Base-by-base conservation (phyloP, 306 rosid genomes). In the Sphenostylis stenocarpa region DNA sequence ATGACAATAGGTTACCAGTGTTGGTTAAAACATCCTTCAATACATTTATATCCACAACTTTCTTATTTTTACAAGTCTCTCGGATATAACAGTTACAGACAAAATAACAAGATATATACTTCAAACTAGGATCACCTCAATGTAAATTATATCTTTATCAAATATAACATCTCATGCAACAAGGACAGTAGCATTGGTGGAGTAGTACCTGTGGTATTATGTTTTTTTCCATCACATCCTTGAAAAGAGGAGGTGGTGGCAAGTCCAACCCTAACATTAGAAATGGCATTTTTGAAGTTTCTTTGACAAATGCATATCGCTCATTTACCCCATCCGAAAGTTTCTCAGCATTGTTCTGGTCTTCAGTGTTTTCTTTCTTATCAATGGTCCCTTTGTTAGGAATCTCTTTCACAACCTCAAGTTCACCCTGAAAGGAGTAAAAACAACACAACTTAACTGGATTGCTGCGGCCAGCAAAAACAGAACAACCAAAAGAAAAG, bases 191-290 rank as follows among this genome's bases (percentile, higher is more conserved):
- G 62, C 9, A 67, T 20, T 53, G 19, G 52, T 51, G 77, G 51
- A 49, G 49, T 17, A 31, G 67, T 80, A 95, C 98, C 98, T 95
- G 97, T 19, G 98, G 98, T 85, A 95, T 95, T 66, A 92, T 95
- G 79, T 95, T 95, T 86, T 95, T 95, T 91, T 95, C 98, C 98
- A 92, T 92, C 67, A 92, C 97, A 83, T 95, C 98, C 86, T 88
- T 90, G 85, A 95, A 95, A 77, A 95, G 97, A 28, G 98, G 98
- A 12, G 98, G 97, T 0, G 98, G 98, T 15, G 98, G 98, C 85
- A 95, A 84, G 87, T 95, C 98, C 88, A 95, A 77, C 57, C 97
- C 98, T 51, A 95, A 90, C 98, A 95, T 95, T 76, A 95, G 83
- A 88, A 95, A 95, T 47, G 96, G 93, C 98, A 92, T 92, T 76